These are phyloP conservation scores for Talaromyces wortmannii DNA, from an alignment of 495 filamentous ascomycete genomes.

Conservation along the genomic window DNA sequence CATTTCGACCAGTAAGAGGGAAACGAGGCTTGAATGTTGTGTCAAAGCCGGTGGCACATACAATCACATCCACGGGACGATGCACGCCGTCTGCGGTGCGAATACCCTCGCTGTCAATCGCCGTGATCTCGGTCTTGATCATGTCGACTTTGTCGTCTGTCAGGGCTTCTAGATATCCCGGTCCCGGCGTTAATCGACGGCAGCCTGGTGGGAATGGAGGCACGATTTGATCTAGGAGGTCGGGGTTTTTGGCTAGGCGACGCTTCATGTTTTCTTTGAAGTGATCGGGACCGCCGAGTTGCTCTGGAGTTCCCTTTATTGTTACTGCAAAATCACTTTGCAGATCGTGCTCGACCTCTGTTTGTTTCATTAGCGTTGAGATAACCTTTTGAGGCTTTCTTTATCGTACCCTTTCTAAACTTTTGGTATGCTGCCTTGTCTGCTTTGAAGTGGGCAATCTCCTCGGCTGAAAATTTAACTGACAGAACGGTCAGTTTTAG, in stretches of 20 bases:
- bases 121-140: constrained; percentile 29
- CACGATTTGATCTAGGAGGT: constrained; percentile 22
- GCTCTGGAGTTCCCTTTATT: constrained; percentile 26
- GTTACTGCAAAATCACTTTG: constrained; percentile 39
- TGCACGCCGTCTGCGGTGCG: constrained; percentile 39
- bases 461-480: constrained; percentile 32
- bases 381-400: background rate
- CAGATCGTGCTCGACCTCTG: constrained; percentile 37
- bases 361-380: background rate
- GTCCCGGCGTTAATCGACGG: constrained; percentile 23
- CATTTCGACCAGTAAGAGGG: constrained; percentile 39
- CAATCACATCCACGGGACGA: constrained; percentile 30
- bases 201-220: constrained; percentile 40
- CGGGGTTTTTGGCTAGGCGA: constrained; percentile 28
- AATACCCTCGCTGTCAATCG: constrained; percentile 40
- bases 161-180: constrained; percentile 42
- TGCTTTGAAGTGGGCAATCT: constrained; percentile 37
- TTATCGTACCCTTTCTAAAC: constrained; percentile 33
- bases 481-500: no score
- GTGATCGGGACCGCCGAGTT: constrained; percentile 20
- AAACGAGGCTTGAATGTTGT: constrained; percentile 43
- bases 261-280: constrained; percentile 37
- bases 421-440: constrained; percentile 28
- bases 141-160: constrained; percentile 38
- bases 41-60: constrained; percentile 52